Conservation (phyloP, 306 rosid species). For the Trifolium fragiferum region DNA sequence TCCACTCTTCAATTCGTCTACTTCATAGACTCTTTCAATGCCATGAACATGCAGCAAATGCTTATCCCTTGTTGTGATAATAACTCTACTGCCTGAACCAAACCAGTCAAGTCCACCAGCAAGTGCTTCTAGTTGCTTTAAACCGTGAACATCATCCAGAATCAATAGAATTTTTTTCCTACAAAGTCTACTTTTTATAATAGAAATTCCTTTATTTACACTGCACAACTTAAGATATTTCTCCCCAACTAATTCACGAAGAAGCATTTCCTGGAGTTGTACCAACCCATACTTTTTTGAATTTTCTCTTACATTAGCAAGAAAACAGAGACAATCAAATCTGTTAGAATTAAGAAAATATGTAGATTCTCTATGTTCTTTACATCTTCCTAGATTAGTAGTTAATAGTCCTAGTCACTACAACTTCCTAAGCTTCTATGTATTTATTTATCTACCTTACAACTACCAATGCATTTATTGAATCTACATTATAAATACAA, state of each 20-base stretch:
- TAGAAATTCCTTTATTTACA: conserved; percentile 19
- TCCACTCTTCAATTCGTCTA: conserved; percentile 1
- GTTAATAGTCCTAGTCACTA: too few species aligned
- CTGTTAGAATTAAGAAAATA: too few species aligned
- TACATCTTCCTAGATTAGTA: too few species aligned
- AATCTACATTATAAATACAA: too few species aligned
- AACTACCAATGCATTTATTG: too few species aligned
- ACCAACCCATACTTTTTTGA: conserved; percentile 6
- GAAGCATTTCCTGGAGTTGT: conserved; percentile 37
- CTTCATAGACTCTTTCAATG: conserved; percentile 16
- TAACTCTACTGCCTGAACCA: conserved; percentile 30
- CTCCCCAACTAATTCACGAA: background rate
- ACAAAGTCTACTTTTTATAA: conserved; percentile 2
- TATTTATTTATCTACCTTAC: too few species aligned
- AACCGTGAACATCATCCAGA: conserved; percentile 30
- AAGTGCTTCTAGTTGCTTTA: conserved; percentile 3
- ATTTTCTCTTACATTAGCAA: conserved; percentile 13
- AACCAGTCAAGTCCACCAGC: conserved; percentile 30
- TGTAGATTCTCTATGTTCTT: too few species aligned
- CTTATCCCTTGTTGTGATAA: background rate
- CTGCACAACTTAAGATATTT: background rate
- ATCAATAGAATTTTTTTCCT: conserved; percentile 12
- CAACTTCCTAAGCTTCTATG: too few species aligned
- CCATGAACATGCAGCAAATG: conserved; percentile 14
- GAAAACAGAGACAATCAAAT: conserved; percentile 26